Evolutionary conservation across 2,329 filamentous ascomycete genomes (phyloP), one percentile per base, ranked within the genome.

Genomic region (Fusarium musae): DNA sequence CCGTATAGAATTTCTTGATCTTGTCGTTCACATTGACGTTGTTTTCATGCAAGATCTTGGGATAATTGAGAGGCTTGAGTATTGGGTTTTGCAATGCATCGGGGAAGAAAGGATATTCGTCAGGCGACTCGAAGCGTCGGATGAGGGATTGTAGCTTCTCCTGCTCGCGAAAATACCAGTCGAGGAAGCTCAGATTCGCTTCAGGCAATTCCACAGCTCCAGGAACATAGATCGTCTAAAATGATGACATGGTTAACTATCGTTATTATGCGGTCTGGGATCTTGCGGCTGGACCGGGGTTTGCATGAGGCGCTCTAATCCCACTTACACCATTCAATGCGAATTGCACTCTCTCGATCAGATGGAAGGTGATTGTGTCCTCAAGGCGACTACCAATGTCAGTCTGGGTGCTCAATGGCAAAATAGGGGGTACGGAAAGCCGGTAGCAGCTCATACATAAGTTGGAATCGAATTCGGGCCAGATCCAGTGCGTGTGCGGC

Each of bases 261-360:
- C 26, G 36, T 37, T 34, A 57, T 63, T 40, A 67, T 62, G 62
- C 40, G 59, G 49, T 56, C 63, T 61, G 26, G 54, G 58, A 58
- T 65, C 43, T 50, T 59, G 39, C 34, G 54, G 30, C 36, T 36
- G 60, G 40, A 66, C 63, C 64, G 65, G 63, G 73, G 72, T 60
- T 62, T 53, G 68, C 63, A 72, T 71, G 56, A 71, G 50, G 40
- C 40, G 42, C 36, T 34, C 46, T 44, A 13, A 30, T 43, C 57
- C 42, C 70, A 67, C 73, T 70, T 73, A 82, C 82, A 80, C 81
- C 87, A 85, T 98, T 98, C 74, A 97, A 88, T 8, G 96, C 94
- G 83, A 98, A 99, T 82, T 99, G 96, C n/a, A 96, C 96, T 44
- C 96, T 92, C 85, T 99, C 96, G 79, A 98, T 98, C 43, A 99